phyloP scores from a whole-genome alignment of 768 basidiomycete genomes.

The Kwoniella sp. region DNA sequence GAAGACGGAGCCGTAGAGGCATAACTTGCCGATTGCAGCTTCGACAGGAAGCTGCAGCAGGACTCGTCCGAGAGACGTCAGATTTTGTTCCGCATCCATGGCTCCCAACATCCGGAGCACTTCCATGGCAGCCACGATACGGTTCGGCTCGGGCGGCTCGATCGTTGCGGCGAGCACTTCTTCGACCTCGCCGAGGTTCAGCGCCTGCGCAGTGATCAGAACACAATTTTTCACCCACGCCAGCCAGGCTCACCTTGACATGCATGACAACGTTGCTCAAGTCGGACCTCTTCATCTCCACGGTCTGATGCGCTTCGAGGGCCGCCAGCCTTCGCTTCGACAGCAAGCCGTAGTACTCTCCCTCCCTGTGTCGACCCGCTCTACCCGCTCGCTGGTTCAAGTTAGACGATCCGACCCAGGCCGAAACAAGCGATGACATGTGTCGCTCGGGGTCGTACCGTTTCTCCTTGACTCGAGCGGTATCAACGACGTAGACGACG shows the following conservation, averaged over 20 bases:
- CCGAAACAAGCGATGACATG: constrained; percentile 80
- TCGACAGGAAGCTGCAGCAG: constrained; percentile 86
- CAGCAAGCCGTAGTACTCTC: constrained; percentile 84
- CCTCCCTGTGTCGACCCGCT: constrained; percentile 83
- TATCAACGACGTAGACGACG: constrained; percentile 89
- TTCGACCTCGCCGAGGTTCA: constrained; percentile 81
- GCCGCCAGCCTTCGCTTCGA: constrained; percentile 60
- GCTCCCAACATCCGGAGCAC: constrained; percentile 82
- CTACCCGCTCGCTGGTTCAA: constrained; percentile 86
- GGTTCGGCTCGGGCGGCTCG: constrained; percentile 75
- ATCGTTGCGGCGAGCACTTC: constrained; percentile 79
- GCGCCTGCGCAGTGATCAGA: constrained; percentile 53
- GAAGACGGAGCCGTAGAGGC: constrained; percentile 88
- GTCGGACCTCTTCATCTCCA: constrained; percentile 91
- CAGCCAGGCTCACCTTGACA: constrained; percentile 59
- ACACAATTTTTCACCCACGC: not conserved
- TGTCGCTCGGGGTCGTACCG: constrained; percentile 82
- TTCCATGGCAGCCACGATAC: constrained; percentile 73
- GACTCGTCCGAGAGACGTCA: constrained; percentile 83
- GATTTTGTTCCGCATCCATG: constrained; percentile 64
- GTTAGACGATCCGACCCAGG: constrained; percentile 87
- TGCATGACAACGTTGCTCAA: constrained; percentile 93
- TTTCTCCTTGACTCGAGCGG: constrained; percentile 80
- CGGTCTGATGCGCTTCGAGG: constrained; percentile 75
- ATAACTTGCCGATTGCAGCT: constrained; percentile 79